Evolutionary conservation across 352 stramenopile genomes (phyloP).

Genomic region (Globisporangium recalcitrans): DNA sequence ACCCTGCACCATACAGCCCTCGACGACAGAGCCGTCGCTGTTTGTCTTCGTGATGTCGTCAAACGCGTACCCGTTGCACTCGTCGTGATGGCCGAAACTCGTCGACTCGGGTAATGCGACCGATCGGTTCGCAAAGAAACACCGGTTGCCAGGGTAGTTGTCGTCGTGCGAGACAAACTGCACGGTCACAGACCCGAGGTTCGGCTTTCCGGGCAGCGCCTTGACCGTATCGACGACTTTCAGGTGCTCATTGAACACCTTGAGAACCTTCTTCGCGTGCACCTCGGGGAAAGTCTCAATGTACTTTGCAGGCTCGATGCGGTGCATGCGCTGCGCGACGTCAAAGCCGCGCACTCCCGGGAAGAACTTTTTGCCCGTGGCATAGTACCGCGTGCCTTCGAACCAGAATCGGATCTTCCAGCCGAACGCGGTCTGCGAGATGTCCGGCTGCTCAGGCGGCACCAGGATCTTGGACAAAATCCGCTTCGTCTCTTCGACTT

Average conservation of each 20-base stretch:
- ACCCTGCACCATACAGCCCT: conserved; percentile 51
- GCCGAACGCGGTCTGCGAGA: conserved; percentile 47
- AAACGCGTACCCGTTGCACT: conserved; percentile 69
- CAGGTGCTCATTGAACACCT: conserved; percentile 45
- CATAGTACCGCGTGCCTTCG: conserved; percentile 46
- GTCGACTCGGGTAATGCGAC: conserved; percentile 36
- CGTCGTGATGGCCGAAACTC: conserved; percentile 44
- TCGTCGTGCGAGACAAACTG: conserved; percentile 41
- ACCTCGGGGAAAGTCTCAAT: conserved; percentile 59
- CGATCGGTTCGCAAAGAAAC: conserved; percentile 45
- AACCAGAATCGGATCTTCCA: conserved; percentile 67
- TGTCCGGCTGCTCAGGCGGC: conserved; percentile 26
- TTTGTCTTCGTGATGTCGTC: conserved; percentile 37
- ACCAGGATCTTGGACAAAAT: conserved; percentile 41
- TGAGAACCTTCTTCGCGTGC: conserved; percentile 43
- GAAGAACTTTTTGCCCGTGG: conserved; percentile 60
- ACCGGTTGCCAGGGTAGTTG: conserved; percentile 39
- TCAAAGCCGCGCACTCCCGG: conserved; percentile 42
- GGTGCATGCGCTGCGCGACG: conserved; percentile 49
- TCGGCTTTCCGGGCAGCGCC: conserved; percentile 38
- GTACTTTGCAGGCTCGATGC: conserved; percentile 44
- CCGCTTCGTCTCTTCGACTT: conserved; percentile 33
- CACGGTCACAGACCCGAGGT: conserved; percentile 43
- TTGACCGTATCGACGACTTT: conserved; percentile 54
- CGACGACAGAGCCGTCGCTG: conserved; percentile 29